phyloP scores from a whole-genome alignment of 73 alveolate genomes.

The Paramecium primaurelia region DNA sequence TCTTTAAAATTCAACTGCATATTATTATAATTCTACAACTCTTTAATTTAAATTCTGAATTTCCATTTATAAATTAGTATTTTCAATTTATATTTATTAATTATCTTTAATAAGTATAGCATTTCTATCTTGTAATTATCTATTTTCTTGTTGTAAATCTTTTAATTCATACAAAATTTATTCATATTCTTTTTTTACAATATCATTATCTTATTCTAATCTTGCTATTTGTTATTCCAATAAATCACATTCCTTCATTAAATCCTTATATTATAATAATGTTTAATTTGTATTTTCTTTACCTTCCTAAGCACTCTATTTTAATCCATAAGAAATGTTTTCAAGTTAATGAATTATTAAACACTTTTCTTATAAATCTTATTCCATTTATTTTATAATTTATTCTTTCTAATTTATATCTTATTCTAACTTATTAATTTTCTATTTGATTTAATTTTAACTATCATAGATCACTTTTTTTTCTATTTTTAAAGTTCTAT shows the following conservation, averaged over 20 bases:
- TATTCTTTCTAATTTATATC: not conserved
- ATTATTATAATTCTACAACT: not conserved
- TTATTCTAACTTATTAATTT: not conserved
- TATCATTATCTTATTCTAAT: conserved; percentile 2
- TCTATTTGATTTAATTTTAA: not conserved
- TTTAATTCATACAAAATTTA: not conserved
- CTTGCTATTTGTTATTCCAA: not conserved
- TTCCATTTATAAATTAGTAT: not conserved
- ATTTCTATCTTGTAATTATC: not conserved
- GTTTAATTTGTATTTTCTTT: conserved; percentile 3
- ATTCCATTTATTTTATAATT: not conserved
- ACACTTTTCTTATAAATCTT: not conserved
- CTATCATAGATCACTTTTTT: not conserved
- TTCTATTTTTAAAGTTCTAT: not conserved
- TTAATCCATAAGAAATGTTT: not conserved
- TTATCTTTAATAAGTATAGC: not conserved
- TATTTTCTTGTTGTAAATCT: not conserved
- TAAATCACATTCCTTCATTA: not conserved
- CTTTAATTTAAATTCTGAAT: not conserved
- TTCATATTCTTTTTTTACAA: not conserved
- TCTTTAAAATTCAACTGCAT: not conserved
- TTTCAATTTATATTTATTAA: not conserved
- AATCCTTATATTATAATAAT: not conserved
- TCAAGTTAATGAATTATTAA: not conserved
- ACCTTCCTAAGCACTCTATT: not conserved